Conservation (phyloP, 2,329 filamentous ascomycete species). For the Allantophomopsis cytisporea region DNA sequence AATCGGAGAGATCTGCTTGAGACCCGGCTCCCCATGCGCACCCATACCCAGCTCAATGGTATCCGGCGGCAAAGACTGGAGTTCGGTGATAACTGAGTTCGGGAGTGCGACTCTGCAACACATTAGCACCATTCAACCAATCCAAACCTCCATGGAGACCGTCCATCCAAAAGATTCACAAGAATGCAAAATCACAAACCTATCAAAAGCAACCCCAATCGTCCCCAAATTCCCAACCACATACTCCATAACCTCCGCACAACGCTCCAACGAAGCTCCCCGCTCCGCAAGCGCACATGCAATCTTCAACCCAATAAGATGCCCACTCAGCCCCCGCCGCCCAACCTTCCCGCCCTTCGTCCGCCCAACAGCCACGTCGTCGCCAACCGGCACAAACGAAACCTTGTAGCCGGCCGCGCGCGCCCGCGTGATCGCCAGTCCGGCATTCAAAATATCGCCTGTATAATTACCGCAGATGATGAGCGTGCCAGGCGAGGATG, state of each 20-base stretch:
- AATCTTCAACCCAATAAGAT: slow-evolving; percentile 2
- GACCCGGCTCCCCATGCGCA: slow-evolving; percentile 3
- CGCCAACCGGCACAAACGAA: slow-evolving; percentile 1
- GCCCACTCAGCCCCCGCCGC: slow-evolving; percentile 2
- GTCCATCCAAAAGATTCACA: background rate
- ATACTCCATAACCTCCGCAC: background rate
- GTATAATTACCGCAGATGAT: slow-evolving; percentile 2
- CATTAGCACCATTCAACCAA: background rate
- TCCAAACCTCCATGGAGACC: background rate
- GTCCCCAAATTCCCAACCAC: slow-evolving; percentile 1
- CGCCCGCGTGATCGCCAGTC: slow-evolving; percentile 2
- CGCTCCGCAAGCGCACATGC: slow-evolving; percentile 1
- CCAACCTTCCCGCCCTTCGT: slow-evolving; percentile 3
- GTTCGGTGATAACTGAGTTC: slow-evolving; percentile 11
- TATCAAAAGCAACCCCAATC: slow-evolving; percentile 3
- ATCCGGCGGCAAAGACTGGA: slow-evolving; percentile 9
- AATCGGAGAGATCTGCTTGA: slow-evolving; percentile 10
- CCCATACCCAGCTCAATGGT: slow-evolving; percentile 5
- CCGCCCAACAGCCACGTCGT: slow-evolving; percentile 2
- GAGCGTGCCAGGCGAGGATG: background rate
- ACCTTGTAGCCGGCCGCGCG: slow-evolving; percentile 1
- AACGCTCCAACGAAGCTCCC: background rate
- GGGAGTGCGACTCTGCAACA: slow-evolving; percentile 11
- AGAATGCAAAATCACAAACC: background rate
- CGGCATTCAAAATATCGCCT: slow-evolving; percentile 3